Percentiles rank a stretch among this genome's conserved stretches.
Conservation (phyloP, 2,329 filamentous ascomycete genomes). For the Microdochium nivale region DNA sequence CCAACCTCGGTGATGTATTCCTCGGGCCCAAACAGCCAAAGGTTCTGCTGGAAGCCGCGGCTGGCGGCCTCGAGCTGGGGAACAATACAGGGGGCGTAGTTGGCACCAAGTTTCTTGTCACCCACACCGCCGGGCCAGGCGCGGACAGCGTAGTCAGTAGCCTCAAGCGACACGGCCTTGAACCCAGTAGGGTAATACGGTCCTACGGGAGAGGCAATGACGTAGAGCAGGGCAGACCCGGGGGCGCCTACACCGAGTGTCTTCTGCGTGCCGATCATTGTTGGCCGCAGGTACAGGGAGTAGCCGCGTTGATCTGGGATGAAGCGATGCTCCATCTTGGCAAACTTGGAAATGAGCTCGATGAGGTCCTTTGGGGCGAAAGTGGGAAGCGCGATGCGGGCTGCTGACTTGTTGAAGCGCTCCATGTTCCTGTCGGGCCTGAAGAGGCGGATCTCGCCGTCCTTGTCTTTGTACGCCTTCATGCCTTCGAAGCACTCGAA, state of each 20-base stretch:
- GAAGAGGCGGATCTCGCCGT: slow-evolving; percentile 77
- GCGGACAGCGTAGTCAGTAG: slow-evolving; percentile 91
- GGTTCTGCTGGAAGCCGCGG: slow-evolving; percentile 93
- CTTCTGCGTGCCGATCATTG: slow-evolving; percentile 93
- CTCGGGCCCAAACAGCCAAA: slow-evolving; percentile 95
- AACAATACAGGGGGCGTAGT: slow-evolving; percentile 99
- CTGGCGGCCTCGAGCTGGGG: slow-evolving; percentile 87
- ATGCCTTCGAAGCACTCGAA: slow-evolving; percentile 98
- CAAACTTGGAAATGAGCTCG: slow-evolving; percentile 72
- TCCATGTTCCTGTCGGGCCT: slow-evolving; percentile 94
- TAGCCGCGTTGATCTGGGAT: slow-evolving; percentile 83
- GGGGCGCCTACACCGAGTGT: slow-evolving; percentile 91
- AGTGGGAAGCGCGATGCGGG: slow-evolving; percentile 86
- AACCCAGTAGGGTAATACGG: slow-evolving; percentile 98
- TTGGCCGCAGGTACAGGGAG: slow-evolving; percentile 90
- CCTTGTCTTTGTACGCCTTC: slow-evolving; percentile 93
- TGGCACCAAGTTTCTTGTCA: slow-evolving; percentile 96
- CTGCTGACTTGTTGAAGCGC: slow-evolving; percentile 82
- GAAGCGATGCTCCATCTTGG: slow-evolving; percentile 76
- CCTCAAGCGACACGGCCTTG: slow-evolving; percentile 92
- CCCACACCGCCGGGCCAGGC: slow-evolving; percentile 97
- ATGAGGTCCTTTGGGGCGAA: slow-evolving; percentile 69
- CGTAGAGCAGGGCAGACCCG: slow-evolving; percentile 81
- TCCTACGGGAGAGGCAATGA: slow-evolving; percentile 93
- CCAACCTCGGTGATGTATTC: slow-evolving; percentile 96